A percentile compares a stretch with the other conserved stretches of the same genome.
Evolutionary conservation across 257 asterid genomes (phyloP).

Genomic region (Scutellaria minor): DNA sequence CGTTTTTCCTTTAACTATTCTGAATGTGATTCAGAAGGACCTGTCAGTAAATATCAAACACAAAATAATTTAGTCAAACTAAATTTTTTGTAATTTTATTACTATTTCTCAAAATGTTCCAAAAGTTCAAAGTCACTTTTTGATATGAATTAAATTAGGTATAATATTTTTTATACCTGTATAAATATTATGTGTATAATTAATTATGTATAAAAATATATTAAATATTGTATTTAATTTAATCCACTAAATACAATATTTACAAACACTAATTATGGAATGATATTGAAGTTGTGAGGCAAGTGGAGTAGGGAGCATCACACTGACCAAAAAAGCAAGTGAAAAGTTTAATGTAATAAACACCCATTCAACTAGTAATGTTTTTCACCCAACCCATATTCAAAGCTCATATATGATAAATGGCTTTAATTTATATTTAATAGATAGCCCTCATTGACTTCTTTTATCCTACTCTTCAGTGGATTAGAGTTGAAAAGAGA

Average conservation of each 20-base stretch:
- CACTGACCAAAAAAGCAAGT: constrained; percentile 17
- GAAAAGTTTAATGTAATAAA: neutral
- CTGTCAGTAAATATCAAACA: neutral
- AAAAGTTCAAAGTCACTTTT: no score
- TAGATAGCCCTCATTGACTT: constrained; percentile 4
- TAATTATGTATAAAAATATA: no score
- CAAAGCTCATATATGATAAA: neutral
- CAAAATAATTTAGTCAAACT: no score
- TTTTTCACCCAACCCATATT: constrained; percentile 11
- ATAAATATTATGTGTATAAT: no score
- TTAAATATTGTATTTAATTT: neutral
- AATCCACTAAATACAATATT: neutral
- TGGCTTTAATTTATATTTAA: constrained; percentile 2
- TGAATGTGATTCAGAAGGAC: neutral
- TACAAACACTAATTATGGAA: neutral
- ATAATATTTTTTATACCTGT: no score
- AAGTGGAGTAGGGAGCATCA: constrained; percentile 38
- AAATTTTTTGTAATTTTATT: no score
- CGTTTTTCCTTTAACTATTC: neutral
- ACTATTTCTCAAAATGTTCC: no score
- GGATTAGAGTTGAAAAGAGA: constrained; percentile 7
- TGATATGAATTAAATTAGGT: no score
- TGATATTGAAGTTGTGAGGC: neutral
- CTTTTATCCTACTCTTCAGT: neutral
- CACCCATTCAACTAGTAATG: neutral